Conservation (phyloP, 208 protist species). For the Leishmania tarentolae region DNA sequence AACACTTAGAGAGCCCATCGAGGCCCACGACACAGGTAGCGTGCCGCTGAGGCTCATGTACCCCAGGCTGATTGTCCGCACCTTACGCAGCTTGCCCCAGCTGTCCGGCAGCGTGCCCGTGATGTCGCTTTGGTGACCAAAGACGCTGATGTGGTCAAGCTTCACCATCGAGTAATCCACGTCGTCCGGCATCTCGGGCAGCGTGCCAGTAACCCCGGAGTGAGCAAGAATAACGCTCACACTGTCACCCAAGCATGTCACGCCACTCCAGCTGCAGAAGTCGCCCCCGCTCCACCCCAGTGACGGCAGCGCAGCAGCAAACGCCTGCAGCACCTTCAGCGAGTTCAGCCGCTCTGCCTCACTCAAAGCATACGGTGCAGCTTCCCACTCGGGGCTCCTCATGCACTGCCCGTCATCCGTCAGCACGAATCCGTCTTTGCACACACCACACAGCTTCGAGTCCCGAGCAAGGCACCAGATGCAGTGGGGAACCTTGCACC, state of each 20-base stretch:
- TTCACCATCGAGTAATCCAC: slow-evolving; percentile 5
- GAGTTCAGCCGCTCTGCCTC: no score
- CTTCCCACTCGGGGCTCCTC: background rate
- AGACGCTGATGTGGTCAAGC: background rate
- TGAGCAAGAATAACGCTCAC: no score
- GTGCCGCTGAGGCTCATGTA: no score
- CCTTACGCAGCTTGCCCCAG: no score
- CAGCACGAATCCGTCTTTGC: background rate
- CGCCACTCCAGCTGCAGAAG: background rate
- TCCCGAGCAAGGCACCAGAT: background rate
- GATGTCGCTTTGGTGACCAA: background rate
- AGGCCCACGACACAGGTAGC: no score
- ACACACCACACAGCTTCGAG: background rate
- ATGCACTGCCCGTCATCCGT: background rate
- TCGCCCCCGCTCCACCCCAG: no score
- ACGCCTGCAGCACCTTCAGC: no score
- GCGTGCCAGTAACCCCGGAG: background rate
- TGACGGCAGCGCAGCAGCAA: no score
- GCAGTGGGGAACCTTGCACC: background rate
- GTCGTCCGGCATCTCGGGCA: slow-evolving; percentile 9
- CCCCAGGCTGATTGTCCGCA: no score
- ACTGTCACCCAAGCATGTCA: background rate
- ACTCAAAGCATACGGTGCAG: no score
- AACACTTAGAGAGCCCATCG: no score
- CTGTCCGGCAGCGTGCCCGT: no score